Evolutionary conservation across 2,329 filamentous ascomycete species (phyloP), one percentile per base, ranked within the genome.

Genomic region (Furcasterigmium furcatum): DNA sequence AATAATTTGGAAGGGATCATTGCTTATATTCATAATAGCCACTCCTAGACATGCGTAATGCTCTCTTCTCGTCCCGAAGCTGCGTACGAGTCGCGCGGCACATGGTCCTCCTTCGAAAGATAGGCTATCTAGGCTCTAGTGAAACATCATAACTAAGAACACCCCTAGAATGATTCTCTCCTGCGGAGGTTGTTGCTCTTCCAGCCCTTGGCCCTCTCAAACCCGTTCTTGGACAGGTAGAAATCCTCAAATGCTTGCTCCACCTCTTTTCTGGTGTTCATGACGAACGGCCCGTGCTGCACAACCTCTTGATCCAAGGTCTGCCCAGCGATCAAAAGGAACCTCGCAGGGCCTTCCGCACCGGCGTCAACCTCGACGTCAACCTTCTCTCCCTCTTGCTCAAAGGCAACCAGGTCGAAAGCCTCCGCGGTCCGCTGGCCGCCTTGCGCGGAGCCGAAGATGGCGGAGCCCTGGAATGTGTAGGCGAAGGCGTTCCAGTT

Each of bases 401-500:
- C 85, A 60, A 96, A 96, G 5, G 96, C 88, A 22, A 94, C 87
- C 61, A 92, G 96, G 68, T 96, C 84, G 62, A 83, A 96, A 59
- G 86, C 78, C 46, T 73, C 72, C 10, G 91, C 77, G 4, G 68
- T 69, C 43, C 67, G 72, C 55, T 70, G 70, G 16, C 68, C 64
- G 46, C 70, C 65, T 46, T 72, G 64, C 19, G 73, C 79, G 36
- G 66, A 73, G 53, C 76, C 83, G 63, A 86, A 88, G 56, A 71
- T 70, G 2, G 82, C 83, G 7, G 77, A 80, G 19, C 92, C 92
- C 47, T 84, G 75, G n/a, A 96, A 74, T 3, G 82, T 85, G 65
- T 96, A 97, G 13, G 85, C 84, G 59, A 97, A 97, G 2, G 88
- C 83, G 63, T 95, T 96, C 89, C 91, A 97, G 20, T 84, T 85